Evolutionary conservation across 495 filamentous ascomycete genomes (phyloP).

Genomic region (Eremomyces bilateralis): DNA sequence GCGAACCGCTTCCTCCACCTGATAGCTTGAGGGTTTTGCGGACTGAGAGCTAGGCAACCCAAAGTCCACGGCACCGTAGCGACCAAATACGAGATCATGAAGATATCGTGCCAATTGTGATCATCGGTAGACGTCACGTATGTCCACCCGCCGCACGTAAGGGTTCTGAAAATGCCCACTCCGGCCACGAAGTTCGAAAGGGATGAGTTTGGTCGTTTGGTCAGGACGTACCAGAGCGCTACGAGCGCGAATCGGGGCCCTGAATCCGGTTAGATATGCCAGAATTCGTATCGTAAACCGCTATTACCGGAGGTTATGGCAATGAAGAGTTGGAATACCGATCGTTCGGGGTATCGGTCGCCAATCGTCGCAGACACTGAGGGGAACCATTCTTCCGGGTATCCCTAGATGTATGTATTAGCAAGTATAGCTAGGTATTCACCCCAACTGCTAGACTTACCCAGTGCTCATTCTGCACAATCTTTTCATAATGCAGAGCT

Average conservation of each 20-base stretch:
- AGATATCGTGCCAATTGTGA: conserved; percentile 96
- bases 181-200: conserved; percentile 67
- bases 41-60: conserved; percentile 76
- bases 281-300: neutral
- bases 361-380: conserved; percentile 98
- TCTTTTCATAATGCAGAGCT: conserved; percentile 78
- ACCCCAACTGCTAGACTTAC: conserved; percentile 24
- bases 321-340: conserved; percentile 92
- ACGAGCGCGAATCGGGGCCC: conserved; percentile 85
- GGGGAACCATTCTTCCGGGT: conserved; percentile 97
- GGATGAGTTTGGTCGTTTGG: conserved; percentile 44
- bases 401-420: conserved; percentile 29
- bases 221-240: conserved; percentile 79
- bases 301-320: conserved; percentile 68
- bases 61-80: conserved; percentile 89
- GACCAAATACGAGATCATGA: conserved; percentile 97
- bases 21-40: conserved; percentile 61
- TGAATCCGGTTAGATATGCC: conserved; percentile 11
- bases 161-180: conserved; percentile 64
- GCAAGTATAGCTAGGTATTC: neutral
- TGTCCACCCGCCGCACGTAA: conserved; percentile 96
- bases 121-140: conserved; percentile 98
- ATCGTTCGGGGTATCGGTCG: conserved; percentile 90
- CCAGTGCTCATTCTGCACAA: conserved; percentile 93
- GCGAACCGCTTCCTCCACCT: conserved; percentile 79